These are phyloP conservation scores for Solanum paucissectum DNA, from an alignment of 257 asterid species.

Conservation along the genomic window DNA sequence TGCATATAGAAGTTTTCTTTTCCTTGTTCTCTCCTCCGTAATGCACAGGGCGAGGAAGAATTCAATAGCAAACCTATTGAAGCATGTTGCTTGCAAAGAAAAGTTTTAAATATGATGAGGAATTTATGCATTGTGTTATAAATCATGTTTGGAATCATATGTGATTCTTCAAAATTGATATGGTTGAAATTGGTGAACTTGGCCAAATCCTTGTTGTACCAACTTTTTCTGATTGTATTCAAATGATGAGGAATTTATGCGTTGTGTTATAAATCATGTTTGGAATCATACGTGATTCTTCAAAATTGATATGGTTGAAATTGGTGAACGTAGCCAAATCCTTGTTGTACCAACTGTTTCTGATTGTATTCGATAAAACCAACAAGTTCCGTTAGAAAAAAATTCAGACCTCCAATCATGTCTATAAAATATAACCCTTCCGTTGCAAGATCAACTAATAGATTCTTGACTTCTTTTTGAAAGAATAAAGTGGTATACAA, in stretches of 20 bases:
- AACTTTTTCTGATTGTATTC: neutral
- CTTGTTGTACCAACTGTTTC: neutral
- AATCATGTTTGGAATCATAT: neutral
- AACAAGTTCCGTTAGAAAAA: neutral
- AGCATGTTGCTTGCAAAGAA: neutral
- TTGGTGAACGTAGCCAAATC: neutral
- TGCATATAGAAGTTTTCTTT: neutral
- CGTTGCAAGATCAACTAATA: neutral
- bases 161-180: neutral
- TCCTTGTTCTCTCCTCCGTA: neutral
- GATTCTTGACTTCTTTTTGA: neutral
- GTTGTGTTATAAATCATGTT: neutral
- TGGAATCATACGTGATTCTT: neutral
- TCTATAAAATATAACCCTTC: neutral
- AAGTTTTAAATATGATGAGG: neutral
- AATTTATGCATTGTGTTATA: neutral
- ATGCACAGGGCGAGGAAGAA: neutral
- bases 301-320: neutral
- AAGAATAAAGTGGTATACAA: neutral
- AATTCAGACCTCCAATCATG: neutral
- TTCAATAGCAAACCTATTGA: neutral
- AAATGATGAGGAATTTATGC: neutral
- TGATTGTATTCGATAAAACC: neutral
- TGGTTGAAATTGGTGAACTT: neutral
- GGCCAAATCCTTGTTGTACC: neutral